Percentiles rank a stretch among this genome's conserved stretches.
These are phyloP conservation scores for Amanita rubescens DNA, from an alignment of 768 basidiomycete species.

Conservation along the genomic window DNA sequence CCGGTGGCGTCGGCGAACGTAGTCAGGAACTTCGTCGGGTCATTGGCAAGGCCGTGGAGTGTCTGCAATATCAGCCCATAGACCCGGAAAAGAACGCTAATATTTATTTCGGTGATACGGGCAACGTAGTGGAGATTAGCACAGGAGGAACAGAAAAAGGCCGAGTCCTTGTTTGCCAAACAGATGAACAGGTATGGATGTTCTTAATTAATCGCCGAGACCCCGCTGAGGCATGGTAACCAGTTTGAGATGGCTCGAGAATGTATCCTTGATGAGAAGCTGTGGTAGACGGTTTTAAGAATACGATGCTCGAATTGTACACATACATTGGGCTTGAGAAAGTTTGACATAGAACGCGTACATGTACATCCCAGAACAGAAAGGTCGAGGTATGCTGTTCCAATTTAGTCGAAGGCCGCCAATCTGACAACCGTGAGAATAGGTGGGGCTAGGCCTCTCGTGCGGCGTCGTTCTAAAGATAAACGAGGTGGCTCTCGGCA, in stretches of 20 bases:
- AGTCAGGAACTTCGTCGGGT: slow-evolving; percentile 52
- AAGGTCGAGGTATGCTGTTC: too few relatives aligned
- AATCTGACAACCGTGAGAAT: too few relatives aligned
- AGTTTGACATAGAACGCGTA: too few relatives aligned
- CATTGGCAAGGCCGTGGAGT: slow-evolving; percentile 44
- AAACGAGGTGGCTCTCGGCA: neutral
- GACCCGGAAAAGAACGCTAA: slow-evolving; percentile 38
- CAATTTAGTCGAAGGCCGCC: too few relatives aligned
- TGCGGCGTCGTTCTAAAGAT: too few relatives aligned
- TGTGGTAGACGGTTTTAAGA: slow-evolving; percentile 12
- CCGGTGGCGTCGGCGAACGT: slow-evolving; percentile 85
- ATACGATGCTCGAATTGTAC: neutral
- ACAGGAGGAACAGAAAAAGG: slow-evolving; percentile 19
- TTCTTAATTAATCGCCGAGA: neutral
- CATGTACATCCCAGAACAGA: too few relatives aligned
- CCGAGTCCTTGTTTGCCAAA: slow-evolving; percentile 50
- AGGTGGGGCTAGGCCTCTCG: too few relatives aligned
- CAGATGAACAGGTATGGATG: slow-evolving; percentile 51
- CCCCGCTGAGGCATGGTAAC: neutral
- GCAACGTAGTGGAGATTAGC: slow-evolving; percentile 10
- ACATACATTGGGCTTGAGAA: neutral
- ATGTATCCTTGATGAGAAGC: slow-evolving; percentile 23
- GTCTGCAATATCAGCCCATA: slow-evolving; percentile 54
- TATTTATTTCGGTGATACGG: neutral
- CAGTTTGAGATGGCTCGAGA: slow-evolving; percentile 37